phyloP scores from a whole-genome alignment of 495 filamentous ascomycete species.

The Xylaria curta region DNA sequence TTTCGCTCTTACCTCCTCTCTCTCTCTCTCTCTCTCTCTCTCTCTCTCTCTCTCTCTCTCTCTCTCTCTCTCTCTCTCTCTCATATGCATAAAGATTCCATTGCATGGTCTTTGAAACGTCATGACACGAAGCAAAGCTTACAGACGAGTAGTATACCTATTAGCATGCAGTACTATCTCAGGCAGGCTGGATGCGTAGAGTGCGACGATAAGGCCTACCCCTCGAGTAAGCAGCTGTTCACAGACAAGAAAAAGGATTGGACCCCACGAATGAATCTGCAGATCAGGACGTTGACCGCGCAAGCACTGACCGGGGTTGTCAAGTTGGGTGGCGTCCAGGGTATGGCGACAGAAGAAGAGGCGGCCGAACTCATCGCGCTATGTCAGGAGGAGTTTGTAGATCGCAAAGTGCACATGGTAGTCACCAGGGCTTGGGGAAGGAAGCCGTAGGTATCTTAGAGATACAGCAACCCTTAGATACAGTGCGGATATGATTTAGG shows the following conservation, averaged over 20 bases:
- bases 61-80: too few species aligned
- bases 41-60: background rate
- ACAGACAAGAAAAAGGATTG: background rate
- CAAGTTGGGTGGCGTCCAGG: constrained; percentile 16
- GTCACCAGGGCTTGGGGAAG: constrained; percentile 19
- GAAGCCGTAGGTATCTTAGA: constrained; percentile 6
- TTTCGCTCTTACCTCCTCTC: background rate
- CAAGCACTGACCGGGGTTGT: constrained; percentile 15
- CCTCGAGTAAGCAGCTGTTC: background rate
- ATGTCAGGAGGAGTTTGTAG: background rate
- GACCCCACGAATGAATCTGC: constrained; percentile 7
- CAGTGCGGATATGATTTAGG: background rate
- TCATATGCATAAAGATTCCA: background rate
- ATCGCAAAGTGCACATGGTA: constrained; percentile 11
- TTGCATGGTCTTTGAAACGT: background rate
- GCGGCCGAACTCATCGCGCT: background rate
- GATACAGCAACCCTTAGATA: background rate
- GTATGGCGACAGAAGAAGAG: constrained; percentile 21
- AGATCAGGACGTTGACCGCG: background rate
- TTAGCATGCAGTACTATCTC: constrained; percentile 16
- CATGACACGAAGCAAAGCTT: background rate
- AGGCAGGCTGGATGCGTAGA: constrained; percentile 12
- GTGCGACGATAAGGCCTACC: constrained; percentile 19
- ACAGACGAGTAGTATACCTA: constrained; percentile 12
- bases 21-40: too few species aligned